Evolutionary conservation across 208 protist genomes (phyloP).

Genomic region (Naegleria fowleri): DNA sequence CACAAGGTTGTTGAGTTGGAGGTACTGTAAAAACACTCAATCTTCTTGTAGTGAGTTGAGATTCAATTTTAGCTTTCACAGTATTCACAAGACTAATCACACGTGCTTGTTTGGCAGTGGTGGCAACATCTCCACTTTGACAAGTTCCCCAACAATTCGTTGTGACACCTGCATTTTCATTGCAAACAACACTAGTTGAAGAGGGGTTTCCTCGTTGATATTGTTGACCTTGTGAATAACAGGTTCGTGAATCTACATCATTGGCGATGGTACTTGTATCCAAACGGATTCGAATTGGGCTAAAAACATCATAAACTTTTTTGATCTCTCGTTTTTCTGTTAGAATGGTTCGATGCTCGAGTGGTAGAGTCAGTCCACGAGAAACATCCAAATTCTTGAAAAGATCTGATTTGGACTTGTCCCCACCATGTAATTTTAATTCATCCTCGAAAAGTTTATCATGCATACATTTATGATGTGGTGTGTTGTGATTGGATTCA

Average conservation of each 20-base stretch:
- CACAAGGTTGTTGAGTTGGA: neutral
- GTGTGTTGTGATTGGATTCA: neutral
- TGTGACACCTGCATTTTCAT: neutral
- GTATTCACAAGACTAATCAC: neutral
- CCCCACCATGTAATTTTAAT: neutral
- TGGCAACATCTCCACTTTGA: neutral
- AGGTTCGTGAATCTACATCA: neutral
- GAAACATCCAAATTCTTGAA: too few species aligned
- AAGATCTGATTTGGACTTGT: neutral
- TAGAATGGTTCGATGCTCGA: neutral
- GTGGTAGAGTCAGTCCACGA: neutral
- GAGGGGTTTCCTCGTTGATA: neutral
- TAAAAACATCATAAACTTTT: neutral
- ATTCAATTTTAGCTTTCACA: neutral
- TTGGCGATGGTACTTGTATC: neutral
- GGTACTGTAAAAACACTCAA: neutral
- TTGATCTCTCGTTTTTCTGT: neutral
- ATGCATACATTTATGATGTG: neutral
- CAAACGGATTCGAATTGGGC: neutral
- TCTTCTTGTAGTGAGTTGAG: neutral
- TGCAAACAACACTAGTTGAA: neutral
- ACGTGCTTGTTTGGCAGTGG: neutral
- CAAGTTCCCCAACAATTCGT: conserved; percentile 19
- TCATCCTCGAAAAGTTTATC: neutral
- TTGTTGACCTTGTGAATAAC: neutral